Percentiles rank a stretch among this genome's conserved stretches.
These are phyloP conservation scores for Tricladium varicosporioides DNA, from an alignment of 2,329 filamentous ascomycete genomes.

Conservation along the genomic window DNA sequence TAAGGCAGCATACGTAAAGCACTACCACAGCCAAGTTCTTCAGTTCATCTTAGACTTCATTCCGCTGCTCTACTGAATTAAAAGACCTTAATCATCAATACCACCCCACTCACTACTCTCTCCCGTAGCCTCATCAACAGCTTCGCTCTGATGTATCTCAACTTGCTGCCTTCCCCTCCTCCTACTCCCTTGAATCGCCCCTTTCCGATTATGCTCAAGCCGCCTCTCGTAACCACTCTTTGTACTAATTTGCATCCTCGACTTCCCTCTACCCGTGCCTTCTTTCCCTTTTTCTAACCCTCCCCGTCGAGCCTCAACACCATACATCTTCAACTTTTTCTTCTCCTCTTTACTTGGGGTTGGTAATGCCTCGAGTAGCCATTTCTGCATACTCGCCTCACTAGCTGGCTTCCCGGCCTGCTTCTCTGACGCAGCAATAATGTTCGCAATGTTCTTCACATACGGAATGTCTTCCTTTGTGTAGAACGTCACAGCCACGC, in stretches of 20 bases:
- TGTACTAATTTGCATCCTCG: constrained; percentile 67
- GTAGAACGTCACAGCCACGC: constrained; percentile 90
- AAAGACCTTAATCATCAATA: constrained; percentile 42
- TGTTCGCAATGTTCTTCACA: constrained; percentile 88
- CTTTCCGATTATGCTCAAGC: constrained; percentile 63
- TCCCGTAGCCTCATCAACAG: constrained; percentile 18
- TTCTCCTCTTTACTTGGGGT: constrained; percentile 80
- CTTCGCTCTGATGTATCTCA: constrained; percentile 33
- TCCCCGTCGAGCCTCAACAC: constrained; percentile 68
- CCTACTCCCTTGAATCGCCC: constrained; percentile 62
- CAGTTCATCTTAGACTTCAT: too few relatives aligned
- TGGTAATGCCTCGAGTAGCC: constrained; percentile 85
- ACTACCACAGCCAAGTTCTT: too few relatives aligned
- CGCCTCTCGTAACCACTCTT: constrained; percentile 74
- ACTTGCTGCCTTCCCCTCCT: constrained; percentile 38
- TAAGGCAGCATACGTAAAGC: too few relatives aligned
- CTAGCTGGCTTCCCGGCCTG: constrained; percentile 55
- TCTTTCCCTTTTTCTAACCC: constrained; percentile 33
- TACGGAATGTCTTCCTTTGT: constrained; percentile 92
- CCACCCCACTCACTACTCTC: constrained; percentile 44
- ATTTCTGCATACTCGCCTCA: constrained; percentile 68
- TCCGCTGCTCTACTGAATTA: too few relatives aligned
- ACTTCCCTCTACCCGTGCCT: constrained; percentile 27
- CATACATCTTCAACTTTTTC: constrained; percentile 76
- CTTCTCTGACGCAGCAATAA: constrained; percentile 81